phyloP scores from a whole-genome alignment of 192 early-diverging fungal genomes.

The Thamnidium elegans region DNA sequence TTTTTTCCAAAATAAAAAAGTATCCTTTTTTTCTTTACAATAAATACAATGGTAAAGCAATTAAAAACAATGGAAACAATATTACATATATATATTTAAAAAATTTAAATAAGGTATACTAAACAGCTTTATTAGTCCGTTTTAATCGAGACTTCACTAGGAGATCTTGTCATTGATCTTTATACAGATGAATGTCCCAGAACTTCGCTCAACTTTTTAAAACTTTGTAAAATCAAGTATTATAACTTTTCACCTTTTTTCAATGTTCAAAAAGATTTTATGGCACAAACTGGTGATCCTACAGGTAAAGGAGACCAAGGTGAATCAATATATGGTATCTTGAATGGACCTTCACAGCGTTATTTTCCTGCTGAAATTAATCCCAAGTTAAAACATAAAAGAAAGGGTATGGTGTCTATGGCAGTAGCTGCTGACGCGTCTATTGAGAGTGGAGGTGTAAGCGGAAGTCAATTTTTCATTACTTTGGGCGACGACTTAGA shows the following conservation, averaged over 20 bases:
- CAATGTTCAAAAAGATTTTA: slow-evolving; percentile 79
- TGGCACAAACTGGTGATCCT: slow-evolving; percentile 75
- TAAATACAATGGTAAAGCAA: neutral
- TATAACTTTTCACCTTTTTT: slow-evolving; percentile 83
- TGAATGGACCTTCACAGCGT: slow-evolving; percentile 54
- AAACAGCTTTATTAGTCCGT: slow-evolving; percentile 44
- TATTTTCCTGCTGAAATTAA: slow-evolving; percentile 80
- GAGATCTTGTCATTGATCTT: slow-evolving; percentile 89
- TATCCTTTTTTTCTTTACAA: too few relatives aligned
- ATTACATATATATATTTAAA: too few relatives aligned
- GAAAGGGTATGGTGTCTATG: slow-evolving; percentile 77
- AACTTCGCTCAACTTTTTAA: slow-evolving; percentile 77
- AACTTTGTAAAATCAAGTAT: slow-evolving; percentile 86
- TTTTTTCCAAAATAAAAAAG: too few relatives aligned
- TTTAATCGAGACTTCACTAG: slow-evolving; percentile 85
- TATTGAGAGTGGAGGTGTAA: slow-evolving; percentile 42
- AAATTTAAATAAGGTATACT: too few relatives aligned
- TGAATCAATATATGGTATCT: slow-evolving; percentile 64
- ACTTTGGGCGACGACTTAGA: slow-evolving; percentile 71
- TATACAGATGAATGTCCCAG: slow-evolving; percentile 65
- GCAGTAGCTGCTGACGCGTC: slow-evolving; percentile 50
- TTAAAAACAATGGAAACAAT: too few relatives aligned
- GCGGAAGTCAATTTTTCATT: slow-evolving; percentile 88
- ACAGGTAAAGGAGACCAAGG: slow-evolving; percentile 70
- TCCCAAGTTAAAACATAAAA: slow-evolving; percentile 75